phyloP scores from a whole-genome alignment of 2,329 filamentous ascomycete species.

The Verticillium zaregamsianum region DNA sequence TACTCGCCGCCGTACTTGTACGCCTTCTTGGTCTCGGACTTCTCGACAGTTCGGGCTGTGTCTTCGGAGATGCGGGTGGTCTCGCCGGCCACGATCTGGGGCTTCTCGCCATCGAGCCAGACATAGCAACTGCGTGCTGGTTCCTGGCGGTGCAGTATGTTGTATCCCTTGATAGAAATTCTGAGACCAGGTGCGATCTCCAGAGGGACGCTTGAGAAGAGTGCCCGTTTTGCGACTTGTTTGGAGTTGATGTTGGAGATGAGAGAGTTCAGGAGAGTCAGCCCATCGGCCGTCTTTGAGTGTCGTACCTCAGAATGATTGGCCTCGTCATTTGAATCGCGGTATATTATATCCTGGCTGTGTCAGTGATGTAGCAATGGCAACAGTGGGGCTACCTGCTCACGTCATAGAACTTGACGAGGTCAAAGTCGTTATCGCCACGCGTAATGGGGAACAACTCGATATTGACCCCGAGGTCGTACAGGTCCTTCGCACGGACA shows the following conservation, averaged over 20 bases:
- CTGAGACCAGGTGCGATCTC: conserved; percentile 80
- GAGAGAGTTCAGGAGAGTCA: conserved; percentile 74
- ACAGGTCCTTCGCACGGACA: conserved; percentile 88
- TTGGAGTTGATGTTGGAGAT: conserved; percentile 88
- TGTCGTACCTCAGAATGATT: conserved; percentile 48
- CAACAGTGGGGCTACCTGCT: conserved; percentile 12
- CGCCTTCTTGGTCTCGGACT: conserved; percentile 79
- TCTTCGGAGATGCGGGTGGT: conserved; percentile 76
- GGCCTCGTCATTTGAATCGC: conserved; percentile 67
- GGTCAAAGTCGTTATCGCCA: conserved; percentile 67
- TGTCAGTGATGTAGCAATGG: conserved; percentile 2
- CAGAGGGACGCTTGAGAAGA: conserved; percentile 83
- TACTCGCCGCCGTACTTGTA: conserved; percentile 95
- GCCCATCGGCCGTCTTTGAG: conserved; percentile 67
- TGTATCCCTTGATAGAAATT: conserved; percentile 92
- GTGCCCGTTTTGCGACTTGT: conserved; percentile 75
- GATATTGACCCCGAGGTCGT: conserved; percentile 86
- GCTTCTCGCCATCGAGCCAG: conserved; percentile 79
- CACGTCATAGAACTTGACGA: conserved; percentile 88
- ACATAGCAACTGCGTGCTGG: conserved; percentile 82
- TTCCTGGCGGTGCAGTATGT: conserved; percentile 78
- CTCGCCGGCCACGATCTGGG: conserved; percentile 72
- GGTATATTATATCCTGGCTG: conserved; percentile 87
- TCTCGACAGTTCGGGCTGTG: conserved; percentile 71
- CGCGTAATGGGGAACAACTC: conserved; percentile 88